A percentile compares a stretch with the other conserved stretches of the same genome.
These are phyloP conservation scores for Ilex paraguariensis DNA, from an alignment of 305 asterid species.

Conservation along the genomic window DNA sequence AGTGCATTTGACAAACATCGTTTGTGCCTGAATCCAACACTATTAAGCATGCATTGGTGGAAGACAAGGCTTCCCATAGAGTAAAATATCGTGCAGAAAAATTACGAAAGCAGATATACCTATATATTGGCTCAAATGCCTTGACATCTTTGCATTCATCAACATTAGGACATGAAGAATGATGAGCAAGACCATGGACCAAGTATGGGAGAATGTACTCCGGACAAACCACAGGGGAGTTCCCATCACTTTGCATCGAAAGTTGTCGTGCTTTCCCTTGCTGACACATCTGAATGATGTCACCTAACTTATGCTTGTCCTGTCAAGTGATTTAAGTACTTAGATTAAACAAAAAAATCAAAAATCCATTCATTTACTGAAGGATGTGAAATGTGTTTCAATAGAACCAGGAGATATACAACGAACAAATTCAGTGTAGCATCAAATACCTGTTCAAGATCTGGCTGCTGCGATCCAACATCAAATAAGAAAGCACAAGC, in stretches of 20 bases:
- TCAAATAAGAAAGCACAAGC: slow-evolving; percentile 88
- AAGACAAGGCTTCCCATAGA: no score
- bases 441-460: slow-evolving; percentile 66
- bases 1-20: no score
- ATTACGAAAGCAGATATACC: slow-evolving; percentile 41
- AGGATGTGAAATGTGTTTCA: no score
- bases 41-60: no score
- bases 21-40: no score
- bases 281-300: slow-evolving; percentile 88
- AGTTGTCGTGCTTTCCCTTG: slow-evolving; percentile 74
- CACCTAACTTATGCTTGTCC: slow-evolving; percentile 74
- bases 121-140: slow-evolving; percentile 75
- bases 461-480: slow-evolving; percentile 49
- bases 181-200: slow-evolving; percentile 94
- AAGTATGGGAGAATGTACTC: slow-evolving; percentile 78
- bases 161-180: slow-evolving; percentile 71
- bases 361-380: no score
- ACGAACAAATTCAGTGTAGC: slow-evolving; percentile 11
- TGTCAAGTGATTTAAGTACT: slow-evolving; percentile 33
- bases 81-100: no score
- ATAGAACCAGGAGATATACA: no score
- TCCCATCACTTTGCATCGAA: slow-evolving; percentile 58
- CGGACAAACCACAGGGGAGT: slow-evolving; percentile 56
- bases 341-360: no score
- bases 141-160: slow-evolving; percentile 84